A percentile compares a stretch with the other conserved stretches of the same genome.
Conservation (phyloP, 257 asterid species). For the Ligustrum vulgare region DNA sequence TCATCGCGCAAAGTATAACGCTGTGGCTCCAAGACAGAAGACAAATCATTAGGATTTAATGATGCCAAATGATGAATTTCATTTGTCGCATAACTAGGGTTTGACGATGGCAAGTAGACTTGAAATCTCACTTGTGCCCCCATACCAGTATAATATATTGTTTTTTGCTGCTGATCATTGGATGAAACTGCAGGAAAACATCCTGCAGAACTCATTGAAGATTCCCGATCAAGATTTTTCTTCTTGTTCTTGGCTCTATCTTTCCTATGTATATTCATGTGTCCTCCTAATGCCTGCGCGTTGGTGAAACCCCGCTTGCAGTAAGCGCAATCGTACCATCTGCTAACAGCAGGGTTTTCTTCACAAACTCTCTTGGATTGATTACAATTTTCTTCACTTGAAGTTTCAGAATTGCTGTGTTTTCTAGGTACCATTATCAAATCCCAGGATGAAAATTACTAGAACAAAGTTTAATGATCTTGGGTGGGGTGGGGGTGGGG, state of each 20-base stretch:
- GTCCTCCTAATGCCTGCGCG: conserved; percentile 93
- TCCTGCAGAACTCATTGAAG: conserved; percentile 28
- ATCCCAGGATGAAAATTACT: background rate
- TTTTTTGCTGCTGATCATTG: conserved; percentile 13
- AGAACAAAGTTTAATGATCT: conserved; percentile 10
- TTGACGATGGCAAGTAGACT: conserved; percentile 48
- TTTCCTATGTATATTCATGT: conserved; percentile 87
- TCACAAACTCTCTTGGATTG: conserved; percentile 38
- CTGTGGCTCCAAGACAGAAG: conserved; percentile 11
- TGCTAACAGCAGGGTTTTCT: conserved; percentile 42
- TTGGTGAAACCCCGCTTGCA: conserved; percentile 86
- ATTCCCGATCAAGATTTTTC: conserved; percentile 26
- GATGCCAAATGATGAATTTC: background rate
- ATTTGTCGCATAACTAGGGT: conserved; percentile 39
- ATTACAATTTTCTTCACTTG: conserved; percentile 39
- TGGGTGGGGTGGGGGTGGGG: background rate
- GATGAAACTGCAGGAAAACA: conserved; percentile 22
- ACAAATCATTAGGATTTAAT: conserved; percentile 5
- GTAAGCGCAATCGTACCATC: conserved; percentile 70
- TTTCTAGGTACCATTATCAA: conserved; percentile 43
- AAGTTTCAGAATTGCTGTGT: conserved; percentile 31
- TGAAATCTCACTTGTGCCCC: conserved; percentile 46
- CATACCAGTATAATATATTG: background rate
- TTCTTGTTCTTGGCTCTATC: conserved; percentile 63
- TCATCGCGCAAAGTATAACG: conserved; percentile 13